Conservation (phyloP, 2,329 filamentous ascomycete species). For the Rugonectria rugulosa region DNA sequence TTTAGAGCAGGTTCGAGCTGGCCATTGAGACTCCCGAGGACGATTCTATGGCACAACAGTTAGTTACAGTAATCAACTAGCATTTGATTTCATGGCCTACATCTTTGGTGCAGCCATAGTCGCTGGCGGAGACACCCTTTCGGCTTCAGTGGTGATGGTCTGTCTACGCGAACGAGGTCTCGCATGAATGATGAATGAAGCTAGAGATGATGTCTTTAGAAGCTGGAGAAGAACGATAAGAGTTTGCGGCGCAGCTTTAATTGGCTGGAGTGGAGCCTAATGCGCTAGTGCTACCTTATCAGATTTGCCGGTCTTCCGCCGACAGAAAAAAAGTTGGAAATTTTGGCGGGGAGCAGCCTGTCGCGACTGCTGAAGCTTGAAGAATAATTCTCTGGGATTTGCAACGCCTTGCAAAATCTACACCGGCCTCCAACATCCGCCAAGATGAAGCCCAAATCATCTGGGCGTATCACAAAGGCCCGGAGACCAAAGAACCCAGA, state of each 20-base stretch:
- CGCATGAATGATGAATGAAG: conserved; percentile 6
- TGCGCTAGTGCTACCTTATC: conserved; percentile 42
- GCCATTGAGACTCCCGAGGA: conserved; percentile 84
- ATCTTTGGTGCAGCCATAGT: conserved; percentile 59
- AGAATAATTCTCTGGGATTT: conserved; percentile 27
- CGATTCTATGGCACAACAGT: conserved; percentile 63
- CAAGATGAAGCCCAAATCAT: conserved; percentile 68
- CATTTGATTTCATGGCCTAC: conserved; percentile 41
- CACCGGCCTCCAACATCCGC: conserved; percentile 40
- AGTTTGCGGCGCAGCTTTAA: conserved; percentile 43
- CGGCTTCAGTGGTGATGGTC: conserved; percentile 21
- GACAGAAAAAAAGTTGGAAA: conserved; percentile 43
- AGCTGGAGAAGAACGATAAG: conserved; percentile 36
- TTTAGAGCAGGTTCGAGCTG: conserved; percentile 77
- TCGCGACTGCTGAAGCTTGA: conserved; percentile 31
- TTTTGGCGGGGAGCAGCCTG: conserved; percentile 41
- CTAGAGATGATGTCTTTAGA: conserved; percentile 5
- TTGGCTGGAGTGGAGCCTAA: conserved; percentile 38
- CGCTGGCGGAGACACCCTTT: conserved; percentile 12
- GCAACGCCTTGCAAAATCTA: conserved; percentile 34
- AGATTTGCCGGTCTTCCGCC: conserved; percentile 44
- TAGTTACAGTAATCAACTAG: conserved; percentile 3
- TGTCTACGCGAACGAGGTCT: conserved; percentile 15
- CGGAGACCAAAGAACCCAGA: conserved; percentile 76
- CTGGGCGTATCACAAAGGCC: conserved; percentile 73